These are phyloP conservation scores for Fusarium armeniacum DNA, from an alignment of 2,329 filamentous ascomycete species.

Conservation along the genomic window DNA sequence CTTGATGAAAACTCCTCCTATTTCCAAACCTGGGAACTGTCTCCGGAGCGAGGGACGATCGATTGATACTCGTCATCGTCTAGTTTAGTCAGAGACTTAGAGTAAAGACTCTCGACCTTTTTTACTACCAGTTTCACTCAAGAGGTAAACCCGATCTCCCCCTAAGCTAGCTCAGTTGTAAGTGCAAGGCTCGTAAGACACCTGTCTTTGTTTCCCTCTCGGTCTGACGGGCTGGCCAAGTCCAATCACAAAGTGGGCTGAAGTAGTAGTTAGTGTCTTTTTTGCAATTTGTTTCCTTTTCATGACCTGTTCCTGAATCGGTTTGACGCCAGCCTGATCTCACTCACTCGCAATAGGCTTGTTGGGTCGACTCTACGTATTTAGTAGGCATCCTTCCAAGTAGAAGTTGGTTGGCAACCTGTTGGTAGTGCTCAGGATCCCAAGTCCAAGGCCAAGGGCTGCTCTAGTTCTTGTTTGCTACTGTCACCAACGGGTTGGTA, in stretches of 20 bases:
- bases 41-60: slow-evolving; percentile 21
- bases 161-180: slow-evolving; percentile 13
- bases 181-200: slow-evolving; percentile 6
- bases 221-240: not conserved
- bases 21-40: slow-evolving; percentile 24
- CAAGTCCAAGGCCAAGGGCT: slow-evolving; percentile 20
- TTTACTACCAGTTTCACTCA: slow-evolving; percentile 12
- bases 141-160: slow-evolving; percentile 21
- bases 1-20: slow-evolving; percentile 30
- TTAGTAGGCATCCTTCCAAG: not conserved
- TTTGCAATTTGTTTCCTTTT: slow-evolving; percentile 5
- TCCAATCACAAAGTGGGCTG: slow-evolving; percentile 7
- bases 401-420: slow-evolving; percentile 1
- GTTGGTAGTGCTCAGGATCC: slow-evolving; percentile 2
- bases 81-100: slow-evolving; percentile 6
- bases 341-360: slow-evolving; percentile 26
- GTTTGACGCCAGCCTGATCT: slow-evolving; percentile 33
- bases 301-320: slow-evolving; percentile 35
- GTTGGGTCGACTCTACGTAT: slow-evolving; percentile 9
- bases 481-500: slow-evolving; percentile 13
- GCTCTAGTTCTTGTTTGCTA: slow-evolving; percentile 7
- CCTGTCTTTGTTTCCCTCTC: not conserved
- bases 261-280: slow-evolving; percentile 17
- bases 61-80: slow-evolving; percentile 36
- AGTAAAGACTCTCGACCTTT: slow-evolving; percentile 11